Evolutionary conservation across 2,329 filamentous ascomycete species (phyloP).

Genomic region (Calonectria henricotiae): DNA sequence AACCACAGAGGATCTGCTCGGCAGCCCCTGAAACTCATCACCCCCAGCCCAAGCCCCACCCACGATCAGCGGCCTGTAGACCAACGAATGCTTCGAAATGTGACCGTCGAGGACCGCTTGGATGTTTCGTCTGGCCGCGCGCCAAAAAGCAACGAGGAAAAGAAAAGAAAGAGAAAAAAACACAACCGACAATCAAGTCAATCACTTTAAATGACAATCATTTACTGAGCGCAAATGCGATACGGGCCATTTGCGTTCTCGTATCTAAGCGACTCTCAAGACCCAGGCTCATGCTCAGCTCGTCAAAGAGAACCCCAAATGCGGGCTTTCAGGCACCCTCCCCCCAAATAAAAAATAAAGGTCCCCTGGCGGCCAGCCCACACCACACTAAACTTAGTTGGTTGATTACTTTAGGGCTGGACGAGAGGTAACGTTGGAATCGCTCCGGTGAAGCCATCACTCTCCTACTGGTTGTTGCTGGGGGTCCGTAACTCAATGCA

Average conservation of each 20-base stretch:
- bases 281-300: conserved; percentile 15
- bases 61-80: conserved; percentile 32
- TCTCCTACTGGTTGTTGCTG: not conserved
- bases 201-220: not conserved
- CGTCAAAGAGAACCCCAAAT: conserved; percentile 10
- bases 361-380: conserved; percentile 15
- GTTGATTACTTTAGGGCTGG: conserved; percentile 30
- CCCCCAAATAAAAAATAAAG: not conserved
- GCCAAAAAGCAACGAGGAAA: conserved; percentile 40
- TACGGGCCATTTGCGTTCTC: conserved; percentile 17
- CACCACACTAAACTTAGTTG: conserved; percentile 11
- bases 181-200: not conserved
- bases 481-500: not conserved
- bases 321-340: not conserved
- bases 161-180: conserved; percentile 5
- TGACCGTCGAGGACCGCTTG: conserved; percentile 13
- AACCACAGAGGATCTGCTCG: conserved; percentile 14
- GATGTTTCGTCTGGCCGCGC: conserved; percentile 51
- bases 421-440: not conserved
- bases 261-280: conserved; percentile 9
- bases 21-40: conserved; percentile 31
- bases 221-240: too few species aligned
- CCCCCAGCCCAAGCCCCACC: conserved; percentile 24
- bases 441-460: conserved; percentile 22
- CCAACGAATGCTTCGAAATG: conserved; percentile 40